Evolutionary conservation across 2,329 filamentous ascomycete genomes (phyloP).

Genomic region (Bretziella fagacearum): DNA sequence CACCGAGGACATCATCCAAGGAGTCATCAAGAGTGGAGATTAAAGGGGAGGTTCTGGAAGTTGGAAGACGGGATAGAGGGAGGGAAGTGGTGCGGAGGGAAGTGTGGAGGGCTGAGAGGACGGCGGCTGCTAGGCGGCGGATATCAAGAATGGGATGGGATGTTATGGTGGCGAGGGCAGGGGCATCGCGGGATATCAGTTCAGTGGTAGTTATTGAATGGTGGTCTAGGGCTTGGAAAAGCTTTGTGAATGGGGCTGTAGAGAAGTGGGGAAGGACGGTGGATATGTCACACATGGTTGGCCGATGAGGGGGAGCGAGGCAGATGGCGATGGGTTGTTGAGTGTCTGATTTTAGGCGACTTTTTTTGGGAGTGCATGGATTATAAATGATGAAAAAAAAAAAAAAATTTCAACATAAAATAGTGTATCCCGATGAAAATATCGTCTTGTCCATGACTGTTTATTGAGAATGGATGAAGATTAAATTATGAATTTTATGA

Average conservation of each 20-base stretch:
- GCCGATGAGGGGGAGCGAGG: not conserved
- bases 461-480: too few relatives aligned
- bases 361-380: too few relatives aligned
- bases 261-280: conserved; percentile 65
- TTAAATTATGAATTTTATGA: too few relatives aligned
- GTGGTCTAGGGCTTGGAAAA: conserved; percentile 65
- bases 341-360: too few relatives aligned
- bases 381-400: not conserved
- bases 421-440: too few relatives aligned
- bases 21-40: conserved; percentile 68
- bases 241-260: conserved; percentile 52
- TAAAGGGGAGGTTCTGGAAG: not conserved
- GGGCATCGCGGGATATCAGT: conserved; percentile 65
- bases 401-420: not conserved
- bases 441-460: too few relatives aligned
- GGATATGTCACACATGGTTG: conserved; percentile 69
- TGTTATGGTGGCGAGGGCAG: conserved; percentile 73
- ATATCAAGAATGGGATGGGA: conserved; percentile 67
- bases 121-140: conserved; percentile 50
- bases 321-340: not conserved
- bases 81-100: conserved; percentile 28
- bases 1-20: conserved; percentile 54
- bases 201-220: conserved; percentile 64
- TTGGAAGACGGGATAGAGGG: not conserved
- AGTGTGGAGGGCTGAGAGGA: conserved; percentile 49